Evolutionary conservation across 495 filamentous ascomycete genomes (phyloP).

Genomic region (Penicillium salamii): DNA sequence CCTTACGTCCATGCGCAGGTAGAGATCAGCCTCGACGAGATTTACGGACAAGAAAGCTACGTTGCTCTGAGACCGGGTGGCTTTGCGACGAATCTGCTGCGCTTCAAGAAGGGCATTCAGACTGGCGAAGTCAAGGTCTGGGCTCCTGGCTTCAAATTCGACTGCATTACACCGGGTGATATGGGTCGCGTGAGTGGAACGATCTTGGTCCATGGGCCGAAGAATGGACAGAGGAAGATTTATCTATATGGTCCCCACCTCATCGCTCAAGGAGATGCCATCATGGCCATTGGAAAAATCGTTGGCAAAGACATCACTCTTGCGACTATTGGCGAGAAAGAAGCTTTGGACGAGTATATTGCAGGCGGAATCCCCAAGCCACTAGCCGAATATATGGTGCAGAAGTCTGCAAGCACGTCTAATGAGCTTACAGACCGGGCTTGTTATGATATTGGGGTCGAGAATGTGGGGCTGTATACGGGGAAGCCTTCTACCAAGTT

Average conservation of each 20-base stretch:
- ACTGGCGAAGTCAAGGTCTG: slow-evolving; percentile 20
- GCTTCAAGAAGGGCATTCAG: slow-evolving; percentile 14
- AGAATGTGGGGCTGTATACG: slow-evolving; percentile 25
- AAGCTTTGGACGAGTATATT: slow-evolving; percentile 11
- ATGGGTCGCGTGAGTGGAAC: slow-evolving; percentile 27
- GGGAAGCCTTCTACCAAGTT: slow-evolving; percentile 18
- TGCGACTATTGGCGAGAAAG: slow-evolving; percentile 11
- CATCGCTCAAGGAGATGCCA: slow-evolving; percentile 10
- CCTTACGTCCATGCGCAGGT: slow-evolving; percentile 28
- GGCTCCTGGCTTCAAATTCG: slow-evolving; percentile 14
- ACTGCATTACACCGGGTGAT: slow-evolving; percentile 29
- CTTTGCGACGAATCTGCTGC: slow-evolving; percentile 24
- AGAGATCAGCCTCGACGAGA: slow-evolving; percentile 25
- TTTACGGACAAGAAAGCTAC: slow-evolving; percentile 22
- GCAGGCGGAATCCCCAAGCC: slow-evolving; percentile 13
- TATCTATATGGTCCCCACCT: slow-evolving; percentile 24
- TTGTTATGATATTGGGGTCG: slow-evolving; percentile 14
- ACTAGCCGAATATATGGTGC: slow-evolving; percentile 18
- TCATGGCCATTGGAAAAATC: slow-evolving; percentile 12
- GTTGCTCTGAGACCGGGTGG: slow-evolving; percentile 24
- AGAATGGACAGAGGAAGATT: slow-evolving; percentile 10
- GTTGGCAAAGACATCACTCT: slow-evolving; percentile 25
- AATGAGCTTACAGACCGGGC: not conserved
- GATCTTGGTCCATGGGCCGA: slow-evolving; percentile 18
- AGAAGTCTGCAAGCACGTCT: not conserved